A percentile compares a stretch with the other conserved stretches of the same genome.
phyloP scores from a whole-genome alignment of 177 flowering plant species.

The Vitis hybrid region DNA sequence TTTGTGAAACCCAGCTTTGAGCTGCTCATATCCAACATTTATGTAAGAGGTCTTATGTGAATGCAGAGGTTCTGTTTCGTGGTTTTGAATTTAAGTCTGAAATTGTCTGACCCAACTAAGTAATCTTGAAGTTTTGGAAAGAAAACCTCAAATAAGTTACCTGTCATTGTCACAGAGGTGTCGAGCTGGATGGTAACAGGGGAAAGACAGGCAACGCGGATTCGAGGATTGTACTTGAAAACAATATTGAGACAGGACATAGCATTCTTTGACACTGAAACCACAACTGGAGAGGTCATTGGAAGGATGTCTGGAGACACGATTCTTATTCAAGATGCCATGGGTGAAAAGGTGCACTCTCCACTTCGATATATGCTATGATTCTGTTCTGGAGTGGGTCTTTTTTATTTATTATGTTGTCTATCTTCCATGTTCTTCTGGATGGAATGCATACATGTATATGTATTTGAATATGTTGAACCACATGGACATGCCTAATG shows the following conservation, averaged over 20 bases:
- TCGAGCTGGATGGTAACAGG: slow-evolving; percentile 61
- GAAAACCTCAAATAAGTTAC: too few species aligned
- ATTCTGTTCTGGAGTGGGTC: too few species aligned
- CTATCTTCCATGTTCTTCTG: background rate
- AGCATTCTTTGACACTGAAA: slow-evolving; percentile 61
- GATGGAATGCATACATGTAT: background rate
- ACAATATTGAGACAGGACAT: slow-evolving; percentile 60
- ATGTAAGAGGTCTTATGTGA: too few species aligned
- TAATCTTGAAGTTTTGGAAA: too few species aligned
- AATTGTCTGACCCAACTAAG: too few species aligned
- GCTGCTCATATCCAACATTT: too few species aligned
- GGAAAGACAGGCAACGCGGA: slow-evolving; percentile 52
- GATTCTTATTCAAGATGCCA: slow-evolving; percentile 58
- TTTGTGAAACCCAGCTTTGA: too few species aligned
- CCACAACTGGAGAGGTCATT: slow-evolving; percentile 58
- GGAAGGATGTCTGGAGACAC: slow-evolving; percentile 65
- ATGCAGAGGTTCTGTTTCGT: too few species aligned
- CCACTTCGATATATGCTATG: background rate
- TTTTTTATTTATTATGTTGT: background rate
- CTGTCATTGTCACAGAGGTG: slow-evolving; percentile 37
- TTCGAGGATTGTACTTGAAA: slow-evolving; percentile 51
- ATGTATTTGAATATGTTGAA: too few species aligned
- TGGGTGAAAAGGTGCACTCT: slow-evolving; percentile 56
- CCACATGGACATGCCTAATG: too few species aligned
- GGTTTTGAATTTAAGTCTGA: too few species aligned